These are phyloP conservation scores for Geranium rotundifolium DNA, from an alignment of 345 rosid genomes.

Conservation along the genomic window DNA sequence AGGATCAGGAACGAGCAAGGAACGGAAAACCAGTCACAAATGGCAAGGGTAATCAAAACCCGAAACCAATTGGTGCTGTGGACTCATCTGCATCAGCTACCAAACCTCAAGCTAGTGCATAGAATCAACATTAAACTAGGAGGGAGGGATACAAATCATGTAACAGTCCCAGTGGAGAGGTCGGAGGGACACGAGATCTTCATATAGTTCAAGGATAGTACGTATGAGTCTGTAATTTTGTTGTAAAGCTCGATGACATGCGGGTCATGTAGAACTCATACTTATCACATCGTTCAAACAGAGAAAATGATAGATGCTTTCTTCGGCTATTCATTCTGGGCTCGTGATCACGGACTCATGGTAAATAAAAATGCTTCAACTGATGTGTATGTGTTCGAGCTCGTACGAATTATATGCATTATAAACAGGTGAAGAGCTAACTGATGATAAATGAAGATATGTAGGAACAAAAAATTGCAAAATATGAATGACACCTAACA, in stretches of 20 bases:
- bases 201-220: background rate
- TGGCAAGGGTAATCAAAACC: slow-evolving; percentile 27
- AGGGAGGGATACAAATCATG: background rate
- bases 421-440: no score
- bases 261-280: background rate
- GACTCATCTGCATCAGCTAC: slow-evolving; percentile 54
- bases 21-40: slow-evolving; percentile 41
- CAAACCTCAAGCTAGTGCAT: slow-evolving; percentile 16
- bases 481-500: background rate
- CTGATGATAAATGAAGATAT: no score
- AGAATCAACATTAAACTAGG: slow-evolving; percentile 1
- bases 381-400: no score
- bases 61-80: slow-evolving; percentile 31
- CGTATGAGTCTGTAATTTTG: background rate
- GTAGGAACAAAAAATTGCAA: no score
- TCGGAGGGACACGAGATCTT: background rate
- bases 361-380: no score
- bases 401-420: no score
- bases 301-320: background rate
- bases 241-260: background rate
- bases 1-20: slow-evolving; percentile 40
- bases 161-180: background rate
- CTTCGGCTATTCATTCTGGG: background rate
- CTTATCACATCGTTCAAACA: background rate
- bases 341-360: no score